Base-by-base conservation (phyloP, 2,329 filamentous ascomycete genomes). In the Geosmithia flava region DNA sequence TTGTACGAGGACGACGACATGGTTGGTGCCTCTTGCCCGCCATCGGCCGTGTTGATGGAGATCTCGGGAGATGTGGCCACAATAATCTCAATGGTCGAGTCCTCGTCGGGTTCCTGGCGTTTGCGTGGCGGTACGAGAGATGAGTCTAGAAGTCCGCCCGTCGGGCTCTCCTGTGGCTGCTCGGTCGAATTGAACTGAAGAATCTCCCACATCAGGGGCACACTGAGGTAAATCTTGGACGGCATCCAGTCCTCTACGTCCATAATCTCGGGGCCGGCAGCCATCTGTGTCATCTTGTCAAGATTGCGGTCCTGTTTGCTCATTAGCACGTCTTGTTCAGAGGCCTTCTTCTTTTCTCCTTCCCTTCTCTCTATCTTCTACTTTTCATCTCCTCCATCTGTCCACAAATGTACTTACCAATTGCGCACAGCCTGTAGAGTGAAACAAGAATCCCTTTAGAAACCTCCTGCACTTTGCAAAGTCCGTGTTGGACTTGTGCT, bases 161-260 rank as follows among this genome's bases (percentile, higher is more conserved):
- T 58, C 1, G 67, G 59, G 1, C 59, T 57, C 13, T 66, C 63
- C 6, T 61, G 62, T 1, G 62, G 56, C 17, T 67, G 62, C 0
- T 64, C 58, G 7, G 60, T 61, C 29, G 62, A 72, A 53, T 68
- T 71, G 54, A 74, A 68, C 48, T 73, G 69, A 3, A 75, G 56
- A 10, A 74, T 68, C 39, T 72, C 68, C 72, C 72, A 75, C 72
- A 75, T 74, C 4, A 75, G 54, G 1, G 70, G 69, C 1, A 74
- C 69, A 50, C 69, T 74, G 37, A 75, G 69, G 52, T 74, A 69
- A 44, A 75, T 74, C 45, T 70, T 70, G 20, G 69, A 72, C 0
- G 72, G 72, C 59, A 72, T 68, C 72, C 72, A 74, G 53, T 74
- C 70, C 49, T 73, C 33, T 15, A 67, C 64, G 33, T 73, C 69